Conservation (phyloP, 176 grass and related monocot genomes). For the Luzula sylvatica region DNA sequence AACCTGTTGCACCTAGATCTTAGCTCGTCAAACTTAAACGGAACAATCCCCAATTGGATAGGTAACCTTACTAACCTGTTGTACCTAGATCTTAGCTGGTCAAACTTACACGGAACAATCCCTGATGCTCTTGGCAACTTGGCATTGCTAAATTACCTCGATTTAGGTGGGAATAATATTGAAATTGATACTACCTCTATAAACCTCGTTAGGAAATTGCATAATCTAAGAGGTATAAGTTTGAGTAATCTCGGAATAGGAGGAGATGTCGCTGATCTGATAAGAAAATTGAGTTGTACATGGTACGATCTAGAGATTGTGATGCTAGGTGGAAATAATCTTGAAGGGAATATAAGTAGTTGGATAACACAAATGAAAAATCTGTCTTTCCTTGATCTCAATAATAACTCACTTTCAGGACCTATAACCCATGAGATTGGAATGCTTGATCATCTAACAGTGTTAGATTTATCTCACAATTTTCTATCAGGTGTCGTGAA, state of each 20-base stretch:
- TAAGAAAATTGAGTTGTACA: not conserved
- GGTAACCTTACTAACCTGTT: too few relatives aligned
- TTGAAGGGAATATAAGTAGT: conserved; percentile 6
- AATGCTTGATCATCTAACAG: too few relatives aligned
- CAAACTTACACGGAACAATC: conserved; percentile 1
- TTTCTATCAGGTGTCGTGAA: not conserved
- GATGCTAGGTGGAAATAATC: not conserved
- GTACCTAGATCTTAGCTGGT: accelerated
- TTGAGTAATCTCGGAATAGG: not conserved
- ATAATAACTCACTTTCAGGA: not conserved
- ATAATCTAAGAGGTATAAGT: conserved; percentile 1
- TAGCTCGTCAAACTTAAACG: too few relatives aligned
- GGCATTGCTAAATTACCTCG: not conserved
- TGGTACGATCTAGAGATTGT: not conserved
- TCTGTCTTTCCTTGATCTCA: not conserved
- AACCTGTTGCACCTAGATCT: too few relatives aligned
- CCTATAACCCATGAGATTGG: too few relatives aligned
- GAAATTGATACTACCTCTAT: not conserved
- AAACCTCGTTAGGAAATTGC: conserved; percentile 6
- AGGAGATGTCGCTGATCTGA: conserved; percentile 3
- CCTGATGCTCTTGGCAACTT: too few relatives aligned
- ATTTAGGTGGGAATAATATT: not conserved
- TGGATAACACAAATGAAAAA: conserved; percentile 5
- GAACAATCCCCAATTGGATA: too few relatives aligned
- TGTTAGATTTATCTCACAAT: not conserved